Percentiles rank a stretch among this genome's conserved stretches.
Conservation (phyloP, 148 eudicot species). For the Diospyros kaki region DNA sequence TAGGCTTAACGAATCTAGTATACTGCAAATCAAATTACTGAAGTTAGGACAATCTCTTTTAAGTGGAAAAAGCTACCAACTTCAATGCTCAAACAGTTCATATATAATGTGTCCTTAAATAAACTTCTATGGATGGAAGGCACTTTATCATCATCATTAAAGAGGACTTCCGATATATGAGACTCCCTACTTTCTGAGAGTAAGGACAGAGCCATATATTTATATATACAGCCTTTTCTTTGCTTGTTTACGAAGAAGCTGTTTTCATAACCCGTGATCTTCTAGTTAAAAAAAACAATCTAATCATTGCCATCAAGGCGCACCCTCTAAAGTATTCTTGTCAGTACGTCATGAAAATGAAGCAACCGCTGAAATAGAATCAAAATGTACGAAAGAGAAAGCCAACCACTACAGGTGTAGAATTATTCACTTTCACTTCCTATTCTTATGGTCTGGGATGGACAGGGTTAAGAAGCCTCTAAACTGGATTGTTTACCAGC, state of each 20-base stretch:
- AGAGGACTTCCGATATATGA: background rate
- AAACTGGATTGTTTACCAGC: background rate
- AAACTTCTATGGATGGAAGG: conserved; percentile 1
- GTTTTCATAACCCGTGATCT: background rate
- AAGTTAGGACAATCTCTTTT: no score
- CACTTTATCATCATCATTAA: background rate
- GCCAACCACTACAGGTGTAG: background rate
- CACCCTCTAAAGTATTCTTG: background rate
- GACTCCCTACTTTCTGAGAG: no score
- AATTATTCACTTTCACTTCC: background rate
- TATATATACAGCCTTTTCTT: no score
- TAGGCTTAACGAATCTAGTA: conserved; percentile 52
- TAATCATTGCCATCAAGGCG: background rate
- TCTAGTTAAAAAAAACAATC: background rate
- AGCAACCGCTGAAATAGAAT: background rate
- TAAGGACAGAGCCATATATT: no score
- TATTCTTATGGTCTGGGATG: background rate
- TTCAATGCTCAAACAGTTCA: no score
- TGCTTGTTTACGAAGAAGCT: no score
- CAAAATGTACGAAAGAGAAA: background rate
- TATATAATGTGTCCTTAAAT: no score
- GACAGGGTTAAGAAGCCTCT: background rate
- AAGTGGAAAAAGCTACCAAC: no score
- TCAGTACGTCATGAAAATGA: background rate
- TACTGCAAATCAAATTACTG: conserved; percentile 34